Percentiles rank a stretch among this genome's conserved stretches.
phyloP scores from a whole-genome alignment of 108 stramenopile species.

The Cafeteria roenbergensis region DNA sequence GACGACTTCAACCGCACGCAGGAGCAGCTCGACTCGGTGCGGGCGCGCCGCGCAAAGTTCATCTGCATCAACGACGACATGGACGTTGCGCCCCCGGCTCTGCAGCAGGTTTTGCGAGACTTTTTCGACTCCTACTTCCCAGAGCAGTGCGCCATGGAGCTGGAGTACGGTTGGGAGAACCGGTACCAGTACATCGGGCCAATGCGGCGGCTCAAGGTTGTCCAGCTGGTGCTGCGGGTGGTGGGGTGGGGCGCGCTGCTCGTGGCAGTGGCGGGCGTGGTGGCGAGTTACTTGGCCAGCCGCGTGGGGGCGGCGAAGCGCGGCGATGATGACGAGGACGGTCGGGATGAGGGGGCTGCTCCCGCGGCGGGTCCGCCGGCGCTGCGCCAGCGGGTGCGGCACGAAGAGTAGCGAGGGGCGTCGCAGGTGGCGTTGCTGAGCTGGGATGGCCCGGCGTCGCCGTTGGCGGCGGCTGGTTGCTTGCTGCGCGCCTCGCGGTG shows the following conservation, averaged over 20 bases:
- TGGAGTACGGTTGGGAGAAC: neutral
- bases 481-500: no score
- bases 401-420: no score
- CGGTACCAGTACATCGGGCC: neutral
- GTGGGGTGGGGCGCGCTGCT: neutral
- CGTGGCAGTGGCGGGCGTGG: neutral
- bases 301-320: no score
- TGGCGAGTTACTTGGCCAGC: neutral
- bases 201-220: neutral
- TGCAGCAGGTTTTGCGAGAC: neutral
- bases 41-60: slow-evolving; percentile 35
- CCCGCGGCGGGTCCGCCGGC: no score
- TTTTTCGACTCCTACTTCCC: neutral
- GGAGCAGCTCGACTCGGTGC: slow-evolving; percentile 30
- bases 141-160: neutral
- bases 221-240: neutral
- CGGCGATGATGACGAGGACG: no score
- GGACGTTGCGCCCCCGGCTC: slow-evolving; percentile 4
- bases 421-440: no score
- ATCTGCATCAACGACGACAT: slow-evolving; percentile 49
- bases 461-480: no score
- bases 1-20: slow-evolving; percentile 28
- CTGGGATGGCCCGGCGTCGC: no score
- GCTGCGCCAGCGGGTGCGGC: no score
- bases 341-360: no score